Conservation (phyloP, 495 filamentous ascomycete genomes). For the Usnea hakonensis region DNA sequence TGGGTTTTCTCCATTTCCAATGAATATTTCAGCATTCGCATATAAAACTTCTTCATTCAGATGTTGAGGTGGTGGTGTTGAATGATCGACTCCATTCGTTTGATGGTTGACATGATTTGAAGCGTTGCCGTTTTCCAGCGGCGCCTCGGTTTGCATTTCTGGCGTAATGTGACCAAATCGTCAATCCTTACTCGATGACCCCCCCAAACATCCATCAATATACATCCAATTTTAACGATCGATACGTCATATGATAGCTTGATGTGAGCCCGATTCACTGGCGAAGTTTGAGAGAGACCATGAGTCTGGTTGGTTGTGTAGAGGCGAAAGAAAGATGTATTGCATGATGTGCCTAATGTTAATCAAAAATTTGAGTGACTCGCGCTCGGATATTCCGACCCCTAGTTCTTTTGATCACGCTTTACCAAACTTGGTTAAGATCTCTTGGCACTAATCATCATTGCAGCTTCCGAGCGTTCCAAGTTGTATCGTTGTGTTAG, state of each 20-base stretch:
- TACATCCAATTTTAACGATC: slow-evolving; percentile 52
- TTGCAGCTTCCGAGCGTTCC: background rate
- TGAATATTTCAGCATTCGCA: slow-evolving; percentile 4
- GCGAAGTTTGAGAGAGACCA: slow-evolving; percentile 54
- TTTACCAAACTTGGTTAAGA: slow-evolving; percentile 2
- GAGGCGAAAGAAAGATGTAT: slow-evolving; percentile 18
- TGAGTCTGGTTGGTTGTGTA: slow-evolving; percentile 23
- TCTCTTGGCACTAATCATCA: background rate
- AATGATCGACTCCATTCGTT: slow-evolving; percentile 24
- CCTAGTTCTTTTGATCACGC: slow-evolving; percentile 18
- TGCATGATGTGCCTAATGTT: slow-evolving; percentile 19
- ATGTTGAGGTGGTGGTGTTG: slow-evolving; percentile 26
- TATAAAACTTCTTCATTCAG: slow-evolving; percentile 14
- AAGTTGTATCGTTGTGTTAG: background rate
- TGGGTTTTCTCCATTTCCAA: slow-evolving; percentile 7
- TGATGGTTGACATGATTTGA: slow-evolving; percentile 40
- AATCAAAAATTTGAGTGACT: slow-evolving; percentile 16
- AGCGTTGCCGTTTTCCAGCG: slow-evolving; percentile 37
- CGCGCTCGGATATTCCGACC: slow-evolving; percentile 16
- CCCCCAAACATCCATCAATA: slow-evolving; percentile 60
- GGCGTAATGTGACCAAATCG: slow-evolving; percentile 41
- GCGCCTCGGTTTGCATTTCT: slow-evolving; percentile 54
- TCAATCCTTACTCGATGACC: slow-evolving; percentile 44
- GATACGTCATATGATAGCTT: slow-evolving; percentile 57
- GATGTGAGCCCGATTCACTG: slow-evolving; percentile 41